These are phyloP conservation scores for Tolypocladium cylindrosporum DNA, from an alignment of 2,329 filamentous ascomycete genomes.

Conservation along the genomic window DNA sequence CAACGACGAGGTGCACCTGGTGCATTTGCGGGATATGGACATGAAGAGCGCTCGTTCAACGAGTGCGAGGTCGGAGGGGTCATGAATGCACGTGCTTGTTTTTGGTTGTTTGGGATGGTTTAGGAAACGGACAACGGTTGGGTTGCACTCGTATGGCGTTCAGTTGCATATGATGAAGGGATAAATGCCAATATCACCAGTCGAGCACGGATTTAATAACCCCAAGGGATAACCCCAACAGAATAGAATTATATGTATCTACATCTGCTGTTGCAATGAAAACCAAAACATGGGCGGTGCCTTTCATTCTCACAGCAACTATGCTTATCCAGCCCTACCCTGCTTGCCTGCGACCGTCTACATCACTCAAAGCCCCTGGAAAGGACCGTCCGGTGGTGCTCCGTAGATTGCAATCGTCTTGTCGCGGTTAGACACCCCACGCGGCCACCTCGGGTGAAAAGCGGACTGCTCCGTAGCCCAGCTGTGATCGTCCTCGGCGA, in stretches of 20 bases:
- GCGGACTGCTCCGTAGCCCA: neutral
- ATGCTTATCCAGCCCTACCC: neutral
- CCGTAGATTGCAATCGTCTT: neutral
- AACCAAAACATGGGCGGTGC: too few relatives aligned
- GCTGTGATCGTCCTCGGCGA: neutral
- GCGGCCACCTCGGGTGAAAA: neutral
- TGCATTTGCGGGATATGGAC: conserved; percentile 17
- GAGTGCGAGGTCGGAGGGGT: neutral
- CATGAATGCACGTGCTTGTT: neutral
- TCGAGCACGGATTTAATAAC: too few relatives aligned
- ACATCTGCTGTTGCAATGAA: too few relatives aligned
- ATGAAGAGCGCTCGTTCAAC: neutral
- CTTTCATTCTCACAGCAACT: neutral
- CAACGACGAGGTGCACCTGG: conserved; percentile 20
- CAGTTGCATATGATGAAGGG: neutral
- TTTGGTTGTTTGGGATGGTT: neutral
- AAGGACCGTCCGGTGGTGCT: neutral
- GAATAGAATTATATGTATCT: too few relatives aligned
- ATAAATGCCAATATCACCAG: neutral
- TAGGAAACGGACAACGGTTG: neutral
- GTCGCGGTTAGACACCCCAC: neutral
- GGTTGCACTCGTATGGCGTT: neutral
- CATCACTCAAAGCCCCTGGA: neutral
- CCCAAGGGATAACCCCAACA: too few relatives aligned
- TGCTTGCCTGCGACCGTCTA: too few relatives aligned